Percentiles rank a stretch among this genome's conserved stretches.
Conservation (phyloP, 805 yeast genomes). For the Yarrowia sp. region DNA sequence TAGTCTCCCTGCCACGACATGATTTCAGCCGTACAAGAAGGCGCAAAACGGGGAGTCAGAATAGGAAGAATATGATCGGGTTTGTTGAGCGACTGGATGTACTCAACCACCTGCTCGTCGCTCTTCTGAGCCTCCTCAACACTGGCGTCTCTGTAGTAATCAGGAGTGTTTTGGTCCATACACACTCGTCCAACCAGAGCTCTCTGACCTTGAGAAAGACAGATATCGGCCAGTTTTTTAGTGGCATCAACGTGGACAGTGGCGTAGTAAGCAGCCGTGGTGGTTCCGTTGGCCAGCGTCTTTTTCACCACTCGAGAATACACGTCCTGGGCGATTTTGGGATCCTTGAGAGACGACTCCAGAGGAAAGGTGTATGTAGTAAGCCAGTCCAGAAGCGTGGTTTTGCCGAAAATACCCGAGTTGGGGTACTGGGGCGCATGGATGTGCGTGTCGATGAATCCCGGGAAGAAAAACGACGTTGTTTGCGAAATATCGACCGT, state of each 20-base stretch:
- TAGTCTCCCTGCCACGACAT: slow-evolving; percentile 61
- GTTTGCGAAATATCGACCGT: slow-evolving; percentile 14
- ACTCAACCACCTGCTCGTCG: slow-evolving; percentile 55
- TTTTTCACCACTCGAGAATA: slow-evolving; percentile 65
- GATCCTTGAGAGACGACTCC: slow-evolving; percentile 63
- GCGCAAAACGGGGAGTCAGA: slow-evolving; percentile 91
- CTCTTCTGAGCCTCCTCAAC: slow-evolving; percentile 51
- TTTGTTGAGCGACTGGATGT: slow-evolving; percentile 49
- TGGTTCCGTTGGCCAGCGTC: slow-evolving; percentile 78
- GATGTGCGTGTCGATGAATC: slow-evolving; percentile 77
- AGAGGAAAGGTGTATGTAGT: slow-evolving; percentile 83
- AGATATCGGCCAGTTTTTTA: slow-evolving; percentile 67
- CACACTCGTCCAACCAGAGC: slow-evolving; percentile 92
- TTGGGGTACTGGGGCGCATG: slow-evolving; percentile 86
- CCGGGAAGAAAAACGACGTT: slow-evolving; percentile 65
- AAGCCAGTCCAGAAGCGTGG: slow-evolving; percentile 88
- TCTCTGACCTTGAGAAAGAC: slow-evolving; percentile 69
- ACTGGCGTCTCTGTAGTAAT: slow-evolving; percentile 57
- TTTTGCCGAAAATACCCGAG: slow-evolving; percentile 75
- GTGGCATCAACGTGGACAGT: slow-evolving; percentile 79
- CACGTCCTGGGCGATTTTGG: slow-evolving; percentile 53
- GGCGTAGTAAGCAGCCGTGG: slow-evolving; percentile 88
- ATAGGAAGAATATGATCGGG: slow-evolving; percentile 65
- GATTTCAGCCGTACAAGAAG: slow-evolving; percentile 67
- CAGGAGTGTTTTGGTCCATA: slow-evolving; percentile 83